These are phyloP conservation scores for Microsporum ferrugineum DNA, from an alignment of 2,329 filamentous ascomycete species.

Conservation along the genomic window DNA sequence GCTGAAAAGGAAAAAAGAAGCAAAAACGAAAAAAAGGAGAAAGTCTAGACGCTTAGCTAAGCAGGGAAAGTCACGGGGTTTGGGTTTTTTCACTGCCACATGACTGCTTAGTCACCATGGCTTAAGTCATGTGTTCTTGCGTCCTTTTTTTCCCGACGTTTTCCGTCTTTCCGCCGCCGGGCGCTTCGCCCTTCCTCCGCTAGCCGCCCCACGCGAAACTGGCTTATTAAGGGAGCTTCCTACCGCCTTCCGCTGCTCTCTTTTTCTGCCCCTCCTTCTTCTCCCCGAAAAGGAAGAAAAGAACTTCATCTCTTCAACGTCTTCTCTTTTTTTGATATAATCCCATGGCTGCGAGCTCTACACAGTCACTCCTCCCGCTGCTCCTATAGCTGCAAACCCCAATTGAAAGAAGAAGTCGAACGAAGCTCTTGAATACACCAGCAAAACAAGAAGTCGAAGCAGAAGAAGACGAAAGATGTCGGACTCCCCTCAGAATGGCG, in stretches of 20 bases:
- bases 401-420: background rate
- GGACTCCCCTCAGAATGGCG: background rate
- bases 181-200: constrained; percentile 1
- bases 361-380: background rate
- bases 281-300: background rate
- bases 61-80: background rate
- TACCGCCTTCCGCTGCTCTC: background rate
- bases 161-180: background rate
- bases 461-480: background rate
- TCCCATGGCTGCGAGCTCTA: background rate
- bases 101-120: constrained; percentile 1
- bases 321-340: background rate
- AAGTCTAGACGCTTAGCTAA: background rate
- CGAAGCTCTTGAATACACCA: background rate
- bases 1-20: background rate
- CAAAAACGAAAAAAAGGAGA: background rate
- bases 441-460: background rate
- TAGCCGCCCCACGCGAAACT: constrained; percentile 2
- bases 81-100: background rate
- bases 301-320: background rate
- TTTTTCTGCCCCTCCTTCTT: background rate
- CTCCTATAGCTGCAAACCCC: background rate
- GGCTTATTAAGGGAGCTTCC: background rate
- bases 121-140: background rate
- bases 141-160: background rate